Base-by-base conservation (phyloP, 176 grass and related monocot species). In the Eragrostis curvula region DNA sequence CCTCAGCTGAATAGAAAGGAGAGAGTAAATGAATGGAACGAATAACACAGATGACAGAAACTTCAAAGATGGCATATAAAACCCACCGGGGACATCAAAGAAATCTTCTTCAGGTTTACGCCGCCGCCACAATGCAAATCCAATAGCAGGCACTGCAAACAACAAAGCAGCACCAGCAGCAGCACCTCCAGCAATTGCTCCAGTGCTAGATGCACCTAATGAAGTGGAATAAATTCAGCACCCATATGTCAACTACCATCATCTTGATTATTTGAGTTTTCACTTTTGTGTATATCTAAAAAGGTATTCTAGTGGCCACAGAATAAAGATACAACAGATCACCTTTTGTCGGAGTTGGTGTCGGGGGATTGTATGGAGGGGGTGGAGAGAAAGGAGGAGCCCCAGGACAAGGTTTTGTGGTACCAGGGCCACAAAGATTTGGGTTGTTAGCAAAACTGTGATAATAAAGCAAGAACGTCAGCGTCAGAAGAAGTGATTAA, bases 41-140 rank as follows among this genome's bases (percentile, higher is more conserved):
- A 71, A 60, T 85, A 74, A 27, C 23, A 80, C 77, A 51, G 6
- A 43, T 74, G 23, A 55, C 29, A 70, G 21, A 43, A 79, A 78
- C 42, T 0, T 15, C 27, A 48, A 5, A 11, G 15, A 36, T 78
- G 32, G 61, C 67, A 74, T 81, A 41, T 60, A 59, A 72, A 78
- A 81, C 90, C 18, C 29, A 97, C 94, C 94, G 77, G 94, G 88
- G 61, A 97, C 90, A 60, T 93, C 91, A 77, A 97, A 93, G 90
- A 97, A 93, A 80, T 87, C 77, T 24, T 93, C 94, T 85, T 97
- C 88, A 61, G 88, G 91, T 82, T 90, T 97, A 39, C 91, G 94
- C 46, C 90, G 84, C 5, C 86, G 84, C 81, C 86, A 93, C 88
- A 89, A 87, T 68, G 86, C 88, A 73, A 93, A 88, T 79, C 72